Evolutionary conservation across 192 early-diverging fungal genomes (phyloP), one percentile per base, ranked within the genome.

Genomic region (Powellomyces hirtus): DNA sequence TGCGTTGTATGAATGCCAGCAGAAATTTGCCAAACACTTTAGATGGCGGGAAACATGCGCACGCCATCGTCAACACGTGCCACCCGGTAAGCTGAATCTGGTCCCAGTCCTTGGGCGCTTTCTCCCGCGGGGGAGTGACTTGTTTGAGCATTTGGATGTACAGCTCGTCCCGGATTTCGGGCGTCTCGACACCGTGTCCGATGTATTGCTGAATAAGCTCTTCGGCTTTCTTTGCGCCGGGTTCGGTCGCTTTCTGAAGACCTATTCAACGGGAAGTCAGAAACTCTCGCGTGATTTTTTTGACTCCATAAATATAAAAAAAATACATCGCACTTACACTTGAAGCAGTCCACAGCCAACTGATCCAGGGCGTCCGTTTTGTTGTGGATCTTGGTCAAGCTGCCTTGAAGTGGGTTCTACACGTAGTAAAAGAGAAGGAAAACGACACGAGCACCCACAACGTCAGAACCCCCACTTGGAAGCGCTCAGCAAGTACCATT

Each of bases 71-170:
- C 20, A 84, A 51, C 24, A 77, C 31, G 34, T 73, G 72, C 82
- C 82, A 84, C 1, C 68, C 70, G 52, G 45, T n/a, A 24, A 75
- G n/a, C 0, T 59, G 31, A 4, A 82, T 72, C 27, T 77, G 72
- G 20, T 74, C 70, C 82, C 82, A 84, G 33, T 50, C 13, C 36
- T 72, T 72, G 18, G 70, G 70, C 31, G 55, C 20, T 24, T n/a
- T 35, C 30, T 76, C 69, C 33, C 56, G 59, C 26, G 82, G 80
- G 10, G 50, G 35, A 7, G 82, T 77, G 20, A 77, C 50, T 64
- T 84, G 82, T 52, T 78, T 76, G 36, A 76, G 66, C 29, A 83
- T 65, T 63, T 84, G 82, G 11, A 84, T 66, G 34, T 72, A 84
- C 11, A 84, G 50, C 72, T 84, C 82, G 51, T 84, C 82, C 24